phyloP scores from a whole-genome alignment of 441 rosid genomes.

The Eutrema salsugineum region DNA sequence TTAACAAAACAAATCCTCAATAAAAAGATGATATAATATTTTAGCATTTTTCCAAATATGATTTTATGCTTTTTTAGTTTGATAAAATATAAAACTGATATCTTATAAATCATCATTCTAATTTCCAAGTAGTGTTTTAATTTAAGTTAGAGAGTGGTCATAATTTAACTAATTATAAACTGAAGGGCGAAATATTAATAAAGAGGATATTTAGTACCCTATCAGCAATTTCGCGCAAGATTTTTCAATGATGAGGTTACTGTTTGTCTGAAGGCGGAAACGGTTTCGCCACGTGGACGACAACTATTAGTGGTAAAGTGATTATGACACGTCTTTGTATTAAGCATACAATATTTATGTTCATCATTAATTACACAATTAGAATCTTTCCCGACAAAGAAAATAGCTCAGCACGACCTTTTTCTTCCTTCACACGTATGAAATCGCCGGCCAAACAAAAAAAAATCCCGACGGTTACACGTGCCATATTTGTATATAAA shows the following conservation, averaged over 20 bases:
- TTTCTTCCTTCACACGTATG: background rate
- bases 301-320: background rate
- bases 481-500: background rate
- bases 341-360: background rate
- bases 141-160: no score
- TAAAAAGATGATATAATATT: no score
- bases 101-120: no score
- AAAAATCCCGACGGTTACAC: background rate
- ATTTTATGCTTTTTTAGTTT: no score
- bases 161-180: background rate
- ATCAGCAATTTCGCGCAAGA: background rate
- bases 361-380: background rate
- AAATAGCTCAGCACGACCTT: conserved; percentile 23
- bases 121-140: no score
- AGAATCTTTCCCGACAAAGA: conserved; percentile 5
- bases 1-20: no score
- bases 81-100: no score
- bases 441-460: background rate
- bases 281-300: background rate
- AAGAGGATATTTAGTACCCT: background rate
- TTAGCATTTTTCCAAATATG: no score
- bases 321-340: background rate
- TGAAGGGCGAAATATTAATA: background rate
- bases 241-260: background rate
- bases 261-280: background rate